Percentiles rank a stretch among this genome's conserved stretches.
These are phyloP conservation scores for Globomyces sp. DNA, from an alignment of 371 early-diverging fungal species.

Conservation along the genomic window DNA sequence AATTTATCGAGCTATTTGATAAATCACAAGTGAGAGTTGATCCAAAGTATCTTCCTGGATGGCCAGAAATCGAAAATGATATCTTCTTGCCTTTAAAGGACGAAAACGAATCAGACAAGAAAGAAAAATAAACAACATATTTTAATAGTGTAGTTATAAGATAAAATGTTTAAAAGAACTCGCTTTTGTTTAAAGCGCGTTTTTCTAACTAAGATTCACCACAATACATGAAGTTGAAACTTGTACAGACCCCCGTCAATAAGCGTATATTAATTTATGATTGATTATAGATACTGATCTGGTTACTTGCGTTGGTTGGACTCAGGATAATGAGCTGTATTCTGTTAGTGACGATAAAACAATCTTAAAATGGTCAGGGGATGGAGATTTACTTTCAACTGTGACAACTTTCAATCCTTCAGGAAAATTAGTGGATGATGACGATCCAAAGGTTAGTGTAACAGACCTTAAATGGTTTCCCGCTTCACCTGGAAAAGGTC, in stretches of 20 bases:
- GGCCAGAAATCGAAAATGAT: slow-evolving; percentile 57
- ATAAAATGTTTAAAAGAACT: too few relatives aligned
- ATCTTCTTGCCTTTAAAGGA: slow-evolving; percentile 1
- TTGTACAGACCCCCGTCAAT: slow-evolving; percentile 25
- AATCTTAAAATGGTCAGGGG: slow-evolving; percentile 46
- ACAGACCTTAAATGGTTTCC: slow-evolving; percentile 52
- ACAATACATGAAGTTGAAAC: slow-evolving; percentile 38
- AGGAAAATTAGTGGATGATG: neutral
- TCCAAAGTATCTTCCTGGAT: slow-evolving; percentile 64
- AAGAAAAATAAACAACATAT: slow-evolving; percentile 3
- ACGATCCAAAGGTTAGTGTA: slow-evolving; percentile 23
- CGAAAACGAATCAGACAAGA: neutral
- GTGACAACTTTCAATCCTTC: slow-evolving; percentile 7
- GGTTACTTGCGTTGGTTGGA: slow-evolving; percentile 51
- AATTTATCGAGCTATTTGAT: slow-evolving; percentile 96
- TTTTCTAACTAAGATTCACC: neutral
- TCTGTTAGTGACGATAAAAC: slow-evolving; percentile 44
- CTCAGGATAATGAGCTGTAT: slow-evolving; percentile 51
- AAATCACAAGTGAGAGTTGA: slow-evolving; percentile 75
- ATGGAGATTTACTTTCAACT: slow-evolving; percentile 46
- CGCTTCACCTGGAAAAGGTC: slow-evolving; percentile 37
- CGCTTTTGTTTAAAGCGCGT: neutral
- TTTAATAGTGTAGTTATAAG: neutral
- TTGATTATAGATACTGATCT: slow-evolving; percentile 38
- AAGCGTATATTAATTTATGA: slow-evolving; percentile 28